Base-by-base conservation (phyloP, 2,329 filamentous ascomycete species). In the Myriosclerotinia duriaeana region DNA sequence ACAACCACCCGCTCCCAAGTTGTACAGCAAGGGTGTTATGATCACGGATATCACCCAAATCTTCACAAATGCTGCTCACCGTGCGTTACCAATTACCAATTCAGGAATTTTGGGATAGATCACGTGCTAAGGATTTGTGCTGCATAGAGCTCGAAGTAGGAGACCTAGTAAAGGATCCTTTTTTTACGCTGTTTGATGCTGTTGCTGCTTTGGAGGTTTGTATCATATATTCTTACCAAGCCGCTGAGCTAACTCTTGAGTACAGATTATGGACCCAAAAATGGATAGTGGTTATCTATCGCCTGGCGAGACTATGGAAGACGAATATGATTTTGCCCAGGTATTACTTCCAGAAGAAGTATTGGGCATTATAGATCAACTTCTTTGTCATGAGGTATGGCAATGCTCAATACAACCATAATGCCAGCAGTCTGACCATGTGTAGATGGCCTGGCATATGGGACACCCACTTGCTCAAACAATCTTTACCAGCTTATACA, bases 391-490 rank as follows among this genome's bases (percentile, higher is more conserved):
- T 65, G 95, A 98, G 84, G 92, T 93, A 74, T 44, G 42, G 53
- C 5, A 9, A 38, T n/a, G 4, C 9, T 17, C n/a, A 14, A 42
- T 15, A 48, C 6, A 22, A 38, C 22, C n/a, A n/a, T 15, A 30
- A 53, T n/a, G 48, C n/a, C 20, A 55, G 22, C 53, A 46, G 30
- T 38, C 64, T 69, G 48, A 69, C 56, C 58, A 22, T 17, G 61
- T 44, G 36, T 74, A 95, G 89, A 96, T 97, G 86, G 92, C 93
- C 69, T 99, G 96, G 93, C 93, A 98, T 76, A 87, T 92, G 72
- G 95, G 96, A n/a, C 93, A 97, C 75, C 93, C 95, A 1, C 84
- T 99, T 11, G 96, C 94, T 1, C 95, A 98, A 77, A 98, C 95
- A 0, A 80, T 99, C 1, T 93, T 98, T 76, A 97, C 93, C 6